phyloP scores from a whole-genome alignment of 2,329 filamentous ascomycete genomes.

The Colletotrichum camelliae region DNA sequence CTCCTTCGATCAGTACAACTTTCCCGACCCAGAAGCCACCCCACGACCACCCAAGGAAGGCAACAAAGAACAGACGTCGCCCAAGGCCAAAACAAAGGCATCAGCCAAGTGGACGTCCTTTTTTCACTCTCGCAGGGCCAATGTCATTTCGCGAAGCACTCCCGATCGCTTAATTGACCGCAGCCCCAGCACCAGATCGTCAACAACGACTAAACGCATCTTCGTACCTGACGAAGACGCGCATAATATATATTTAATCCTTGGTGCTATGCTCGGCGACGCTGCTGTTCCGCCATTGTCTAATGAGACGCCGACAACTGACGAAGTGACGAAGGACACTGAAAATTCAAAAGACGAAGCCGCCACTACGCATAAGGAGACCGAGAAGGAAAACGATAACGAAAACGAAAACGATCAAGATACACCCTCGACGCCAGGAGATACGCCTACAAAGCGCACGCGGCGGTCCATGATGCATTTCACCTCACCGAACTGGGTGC shows the following conservation, averaged over 20 bases:
- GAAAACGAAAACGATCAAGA: conserved; percentile 2
- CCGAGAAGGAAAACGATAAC: background rate
- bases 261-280: conserved; percentile 19
- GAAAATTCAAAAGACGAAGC: background rate
- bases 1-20: conserved; percentile 20
- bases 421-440: conserved; percentile 34
- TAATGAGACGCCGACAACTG: background rate
- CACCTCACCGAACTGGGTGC: conserved; percentile 62
- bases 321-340: background rate
- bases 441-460: conserved; percentile 49
- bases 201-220: conserved; percentile 32
- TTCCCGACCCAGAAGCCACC: background rate
- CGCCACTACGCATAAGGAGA: background rate
- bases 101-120: conserved; percentile 58
- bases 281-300: background rate
- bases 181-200: conserved; percentile 23
- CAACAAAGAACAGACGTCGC: background rate
- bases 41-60: background rate
- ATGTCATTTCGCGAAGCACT: conserved; percentile 29
- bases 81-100: conserved; percentile 10
- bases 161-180: conserved; percentile 32
- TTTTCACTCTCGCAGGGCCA: conserved; percentile 52
- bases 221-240: conserved; percentile 31
- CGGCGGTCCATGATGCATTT: conserved; percentile 65
- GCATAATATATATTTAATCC: conserved; percentile 24